These are phyloP conservation scores for Fusarium tanahbumbuense DNA, from an alignment of 2,329 filamentous ascomycete species.

Conservation along the genomic window DNA sequence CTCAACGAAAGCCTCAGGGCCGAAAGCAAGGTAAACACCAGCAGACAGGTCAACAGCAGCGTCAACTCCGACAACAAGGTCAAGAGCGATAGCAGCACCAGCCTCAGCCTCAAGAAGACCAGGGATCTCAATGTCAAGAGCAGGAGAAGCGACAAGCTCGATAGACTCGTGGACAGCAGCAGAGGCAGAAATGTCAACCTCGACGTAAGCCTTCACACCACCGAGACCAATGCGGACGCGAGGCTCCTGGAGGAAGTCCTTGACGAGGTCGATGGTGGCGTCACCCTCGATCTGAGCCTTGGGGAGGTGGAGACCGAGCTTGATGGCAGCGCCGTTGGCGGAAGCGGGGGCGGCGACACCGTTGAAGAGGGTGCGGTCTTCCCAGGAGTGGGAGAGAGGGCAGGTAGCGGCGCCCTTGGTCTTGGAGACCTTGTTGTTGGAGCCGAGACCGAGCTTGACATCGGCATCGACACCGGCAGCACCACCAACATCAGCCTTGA, in stretches of 20 bases:
- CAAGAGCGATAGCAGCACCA: slow-evolving; percentile 61
- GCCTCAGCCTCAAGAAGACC: slow-evolving; percentile 53
- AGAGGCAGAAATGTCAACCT: slow-evolving; percentile 59
- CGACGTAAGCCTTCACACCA: slow-evolving; percentile 63
- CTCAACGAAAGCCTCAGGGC: slow-evolving; percentile 57
- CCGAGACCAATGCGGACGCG: slow-evolving; percentile 60
- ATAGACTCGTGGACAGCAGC: slow-evolving; percentile 62
- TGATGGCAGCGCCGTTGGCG: slow-evolving; percentile 35
- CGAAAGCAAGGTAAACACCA: slow-evolving; percentile 59
- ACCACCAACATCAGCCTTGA: neutral
- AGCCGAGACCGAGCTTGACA: neutral
- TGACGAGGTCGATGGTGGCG: slow-evolving; percentile 57
- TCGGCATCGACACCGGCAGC: neutral
- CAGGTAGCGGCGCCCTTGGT: slow-evolving; percentile 4
- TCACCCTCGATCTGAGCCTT: slow-evolving; percentile 59
- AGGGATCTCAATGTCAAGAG: slow-evolving; percentile 53
- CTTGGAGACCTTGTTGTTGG: neutral
- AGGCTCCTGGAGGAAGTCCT: slow-evolving; percentile 55
- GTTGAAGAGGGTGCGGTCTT: slow-evolving; percentile 30
- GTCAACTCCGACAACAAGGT: slow-evolving; percentile 63
- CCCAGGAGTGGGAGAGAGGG: slow-evolving; percentile 32
- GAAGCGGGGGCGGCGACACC: slow-evolving; percentile 36
- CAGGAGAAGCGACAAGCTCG: slow-evolving; percentile 59
- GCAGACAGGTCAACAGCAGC: slow-evolving; percentile 62
- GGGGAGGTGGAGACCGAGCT: slow-evolving; percentile 41